Percentiles rank a stretch among this genome's conserved stretches.
These are phyloP conservation scores for Oryza nivara DNA, from an alignment of 176 grass and related monocot genomes.

Conservation along the genomic window DNA sequence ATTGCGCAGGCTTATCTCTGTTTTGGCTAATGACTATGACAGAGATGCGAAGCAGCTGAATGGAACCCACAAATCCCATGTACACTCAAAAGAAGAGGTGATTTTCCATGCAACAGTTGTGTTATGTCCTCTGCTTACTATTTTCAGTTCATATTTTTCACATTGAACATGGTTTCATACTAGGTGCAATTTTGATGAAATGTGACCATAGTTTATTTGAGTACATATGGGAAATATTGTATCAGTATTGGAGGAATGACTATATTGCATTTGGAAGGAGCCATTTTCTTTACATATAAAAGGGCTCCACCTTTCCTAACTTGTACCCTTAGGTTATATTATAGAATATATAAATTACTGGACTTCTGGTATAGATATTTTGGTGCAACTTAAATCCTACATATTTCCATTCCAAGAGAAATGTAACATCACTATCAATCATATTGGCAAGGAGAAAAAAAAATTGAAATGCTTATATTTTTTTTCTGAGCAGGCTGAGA, in stretches of 20 bases:
- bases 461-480: neutral
- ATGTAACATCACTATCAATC: neutral
- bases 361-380: neutral
- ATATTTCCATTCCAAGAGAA: neutral
- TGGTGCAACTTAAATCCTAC: neutral
- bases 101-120: constrained; percentile 14
- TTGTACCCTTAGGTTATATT: neutral
- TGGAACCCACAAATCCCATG: constrained; percentile 96
- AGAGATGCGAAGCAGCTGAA: constrained; percentile 89
- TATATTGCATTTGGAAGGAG: neutral
- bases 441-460: neutral
- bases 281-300: neutral
- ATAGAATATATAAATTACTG: neutral
- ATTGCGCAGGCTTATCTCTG: constrained; percentile 78
- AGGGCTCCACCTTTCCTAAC: neutral
- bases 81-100: constrained; percentile 90
- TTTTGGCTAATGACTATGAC: constrained; percentile 91
- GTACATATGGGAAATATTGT: neutral
- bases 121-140: neutral
- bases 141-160: neutral
- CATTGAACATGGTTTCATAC: neutral
- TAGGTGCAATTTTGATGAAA: neutral
- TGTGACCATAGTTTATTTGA: neutral
- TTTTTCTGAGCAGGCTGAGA: constrained; percentile 67
- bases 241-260: neutral